phyloP scores from a whole-genome alignment of 805 yeast genomes.

The Brettanomyces bruxellensis region DNA sequence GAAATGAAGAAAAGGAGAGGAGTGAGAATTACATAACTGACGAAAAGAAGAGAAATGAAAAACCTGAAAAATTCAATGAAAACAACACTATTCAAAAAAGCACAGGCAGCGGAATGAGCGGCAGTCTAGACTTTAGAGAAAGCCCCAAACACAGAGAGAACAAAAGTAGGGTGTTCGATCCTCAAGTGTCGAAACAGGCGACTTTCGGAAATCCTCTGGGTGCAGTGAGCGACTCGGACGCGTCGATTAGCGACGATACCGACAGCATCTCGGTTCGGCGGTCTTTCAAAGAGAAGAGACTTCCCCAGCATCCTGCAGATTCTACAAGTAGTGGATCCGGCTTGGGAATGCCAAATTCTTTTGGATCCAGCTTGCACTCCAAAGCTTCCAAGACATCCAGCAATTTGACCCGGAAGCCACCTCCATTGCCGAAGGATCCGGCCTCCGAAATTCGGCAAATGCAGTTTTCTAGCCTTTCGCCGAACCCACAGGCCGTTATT shows the following conservation, averaged over 20 bases:
- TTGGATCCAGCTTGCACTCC: background rate
- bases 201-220: too few species aligned
- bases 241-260: background rate
- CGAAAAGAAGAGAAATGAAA: too few species aligned
- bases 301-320: too few species aligned
- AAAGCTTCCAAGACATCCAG: background rate
- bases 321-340: too few species aligned
- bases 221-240: background rate
- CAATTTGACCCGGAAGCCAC: background rate
- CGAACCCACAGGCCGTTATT: too few species aligned
- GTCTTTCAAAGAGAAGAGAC: background rate
- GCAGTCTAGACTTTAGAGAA: background rate
- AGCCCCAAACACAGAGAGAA: background rate
- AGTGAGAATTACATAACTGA: background rate
- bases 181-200: too few species aligned
- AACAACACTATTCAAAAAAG: too few species aligned
- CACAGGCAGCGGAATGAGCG: background rate
- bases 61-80: too few species aligned
- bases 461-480: too few species aligned
- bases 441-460: too few species aligned
- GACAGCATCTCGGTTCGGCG: background rate
- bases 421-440: background rate
- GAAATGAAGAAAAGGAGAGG: background rate
- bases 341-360: too few species aligned
- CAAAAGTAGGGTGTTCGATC: too few species aligned